Percentiles rank a stretch among this genome's conserved stretches.
Evolutionary conservation across 352 stramenopile genomes (phyloP).

Genomic region (Peronospora farinosa): DNA sequence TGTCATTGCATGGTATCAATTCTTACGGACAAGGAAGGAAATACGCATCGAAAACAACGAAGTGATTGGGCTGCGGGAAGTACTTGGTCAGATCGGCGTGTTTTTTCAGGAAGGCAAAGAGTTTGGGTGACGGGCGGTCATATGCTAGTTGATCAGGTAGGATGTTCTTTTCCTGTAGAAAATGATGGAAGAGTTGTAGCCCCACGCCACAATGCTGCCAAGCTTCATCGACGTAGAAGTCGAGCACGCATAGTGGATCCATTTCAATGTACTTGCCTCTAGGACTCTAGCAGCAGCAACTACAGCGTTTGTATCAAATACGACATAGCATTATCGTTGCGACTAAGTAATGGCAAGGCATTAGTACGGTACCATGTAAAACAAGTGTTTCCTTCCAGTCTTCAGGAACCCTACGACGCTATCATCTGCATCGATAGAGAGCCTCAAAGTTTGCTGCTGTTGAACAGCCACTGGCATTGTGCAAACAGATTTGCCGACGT

Average conservation of each 20-base stretch:
- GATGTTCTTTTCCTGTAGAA: conserved; percentile 39
- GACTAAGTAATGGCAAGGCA: not conserved
- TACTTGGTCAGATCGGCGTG: conserved; percentile 46
- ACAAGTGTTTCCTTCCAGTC: conserved; percentile 61
- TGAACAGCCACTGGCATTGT: conserved; percentile 14
- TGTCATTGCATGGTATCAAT: not conserved
- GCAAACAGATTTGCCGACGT: conserved; percentile 45
- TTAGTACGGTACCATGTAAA: conserved; percentile 49
- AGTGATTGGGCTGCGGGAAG: conserved; percentile 75
- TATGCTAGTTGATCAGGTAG: conserved; percentile 47
- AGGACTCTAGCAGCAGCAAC: conserved; percentile 29
- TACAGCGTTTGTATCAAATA: conserved; percentile 3
- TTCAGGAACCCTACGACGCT: conserved; percentile 55
- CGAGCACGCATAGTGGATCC: conserved; percentile 67
- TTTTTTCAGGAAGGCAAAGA: conserved; percentile 72
- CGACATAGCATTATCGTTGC: not conserved
- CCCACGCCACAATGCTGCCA: conserved; percentile 60
- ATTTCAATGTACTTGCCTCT: conserved; percentile 72
- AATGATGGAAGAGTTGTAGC: conserved; percentile 46
- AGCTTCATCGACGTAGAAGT: conserved; percentile 64
- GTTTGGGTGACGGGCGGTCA: conserved; percentile 73
- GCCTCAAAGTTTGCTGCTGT: conserved; percentile 39
- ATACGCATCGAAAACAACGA: conserved; percentile 77
- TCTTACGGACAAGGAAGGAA: conserved; percentile 33
- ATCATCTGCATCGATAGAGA: conserved; percentile 25